phyloP scores from a whole-genome alignment of 192 early-diverging fungal species.

The Umbelopsis isabellina region DNA sequence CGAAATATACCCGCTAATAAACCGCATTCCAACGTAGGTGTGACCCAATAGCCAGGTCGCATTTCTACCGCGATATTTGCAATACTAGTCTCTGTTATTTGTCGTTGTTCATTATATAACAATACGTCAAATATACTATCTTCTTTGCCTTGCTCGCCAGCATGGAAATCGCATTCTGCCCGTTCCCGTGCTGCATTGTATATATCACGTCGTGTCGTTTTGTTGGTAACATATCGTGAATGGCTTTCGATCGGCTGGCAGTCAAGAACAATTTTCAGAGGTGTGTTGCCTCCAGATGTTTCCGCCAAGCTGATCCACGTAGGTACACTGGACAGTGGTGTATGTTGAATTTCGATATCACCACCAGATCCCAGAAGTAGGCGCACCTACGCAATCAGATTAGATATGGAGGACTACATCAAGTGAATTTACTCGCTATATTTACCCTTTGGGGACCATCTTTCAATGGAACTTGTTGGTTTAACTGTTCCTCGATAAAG shows the following conservation, averaged over 20 bases:
- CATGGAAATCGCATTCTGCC: conserved; percentile 33
- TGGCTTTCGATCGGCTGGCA: conserved; percentile 29
- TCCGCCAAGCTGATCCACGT: not conserved
- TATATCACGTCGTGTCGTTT: conserved; percentile 54
- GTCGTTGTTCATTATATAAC: conserved; percentile 48
- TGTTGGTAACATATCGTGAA: conserved; percentile 50
- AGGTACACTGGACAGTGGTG: not conserved
- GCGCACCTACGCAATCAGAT: not conserved
- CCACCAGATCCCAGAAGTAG: not conserved
- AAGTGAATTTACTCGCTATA: not conserved
- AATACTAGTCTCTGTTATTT: conserved; percentile 60
- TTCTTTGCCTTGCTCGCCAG: conserved; percentile 11
- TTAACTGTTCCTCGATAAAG: not conserved
- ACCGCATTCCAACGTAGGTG: conserved; percentile 46
- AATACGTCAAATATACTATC: conserved; percentile 52
- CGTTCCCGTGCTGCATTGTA: conserved; percentile 52
- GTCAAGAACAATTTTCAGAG: conserved; percentile 45
- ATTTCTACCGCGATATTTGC: conserved; percentile 56
- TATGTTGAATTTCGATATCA: not conserved
- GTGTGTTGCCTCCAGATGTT: not conserved
- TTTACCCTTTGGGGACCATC: conserved; percentile 6
- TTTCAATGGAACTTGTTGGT: not conserved
- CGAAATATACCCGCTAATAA: conserved; percentile 53
- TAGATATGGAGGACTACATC: too few relatives aligned
- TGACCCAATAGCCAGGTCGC: conserved; percentile 47